Evolutionary conservation across 169 alveolate genomes (phyloP).

Genomic region (Cryptosporidium muris): DNA sequence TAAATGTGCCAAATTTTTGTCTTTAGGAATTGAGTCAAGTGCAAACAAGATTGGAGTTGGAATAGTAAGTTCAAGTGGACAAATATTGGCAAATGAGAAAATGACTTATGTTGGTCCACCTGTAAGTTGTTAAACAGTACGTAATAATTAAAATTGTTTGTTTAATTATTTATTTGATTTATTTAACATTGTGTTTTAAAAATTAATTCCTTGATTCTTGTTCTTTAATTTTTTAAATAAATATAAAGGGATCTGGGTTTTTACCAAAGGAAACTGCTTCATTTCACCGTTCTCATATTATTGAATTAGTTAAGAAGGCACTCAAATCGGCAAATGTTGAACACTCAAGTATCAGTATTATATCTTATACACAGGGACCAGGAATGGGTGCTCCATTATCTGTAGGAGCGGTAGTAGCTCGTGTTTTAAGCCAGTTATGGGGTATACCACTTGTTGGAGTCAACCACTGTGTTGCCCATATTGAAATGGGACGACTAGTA

Average conservation of each 20-base stretch:
- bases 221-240: not conserved
- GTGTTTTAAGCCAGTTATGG: slow-evolving; percentile 91
- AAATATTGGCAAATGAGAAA: slow-evolving; percentile 94
- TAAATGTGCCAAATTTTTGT: slow-evolving; percentile 47
- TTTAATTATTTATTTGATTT: too few species aligned
- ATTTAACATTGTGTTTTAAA: not conserved
- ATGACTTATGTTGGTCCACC: slow-evolving; percentile 97
- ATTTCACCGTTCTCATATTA: slow-evolving; percentile 93
- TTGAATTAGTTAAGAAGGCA: slow-evolving; percentile 88
- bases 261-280: slow-evolving; percentile 96
- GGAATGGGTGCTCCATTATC: slow-evolving; percentile 98
- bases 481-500: slow-evolving; percentile 98
- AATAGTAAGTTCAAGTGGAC: slow-evolving; percentile 91
- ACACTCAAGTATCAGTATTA: slow-evolving; percentile 83
- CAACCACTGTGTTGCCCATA: slow-evolving; percentile 98
- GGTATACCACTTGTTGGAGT: slow-evolving; percentile 96
- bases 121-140: slow-evolving; percentile 72
- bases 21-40: slow-evolving; percentile 97
- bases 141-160: not conserved
- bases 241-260: slow-evolving; percentile 90
- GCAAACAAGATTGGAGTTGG: slow-evolving; percentile 98
- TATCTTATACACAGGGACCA: slow-evolving; percentile 99
- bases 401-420: slow-evolving; percentile 95
- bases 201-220: not conserved
- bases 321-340: slow-evolving; percentile 87